Conservation (phyloP, 805 yeast genomes). For the Komagataella phaffii region DNA sequence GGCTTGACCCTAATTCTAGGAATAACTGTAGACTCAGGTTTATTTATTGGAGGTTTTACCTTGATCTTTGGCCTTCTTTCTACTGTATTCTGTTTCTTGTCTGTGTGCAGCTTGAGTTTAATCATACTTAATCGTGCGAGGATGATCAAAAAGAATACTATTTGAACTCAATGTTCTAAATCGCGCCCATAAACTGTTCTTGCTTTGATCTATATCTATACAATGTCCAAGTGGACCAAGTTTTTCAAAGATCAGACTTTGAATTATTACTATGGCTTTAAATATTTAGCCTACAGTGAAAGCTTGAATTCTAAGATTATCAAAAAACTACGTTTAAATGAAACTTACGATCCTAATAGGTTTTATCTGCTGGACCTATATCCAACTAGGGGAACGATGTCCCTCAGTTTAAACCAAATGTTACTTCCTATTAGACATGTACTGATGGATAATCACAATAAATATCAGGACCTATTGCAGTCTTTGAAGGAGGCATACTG, state of each 20-base stretch:
- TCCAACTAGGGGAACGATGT: slow-evolving; percentile 46
- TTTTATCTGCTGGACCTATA: slow-evolving; percentile 46
- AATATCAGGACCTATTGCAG: slow-evolving; percentile 5
- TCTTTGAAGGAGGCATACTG: not conserved
- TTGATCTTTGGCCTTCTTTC: slow-evolving; percentile 7
- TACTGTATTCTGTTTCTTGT: not conserved
- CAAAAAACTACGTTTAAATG: slow-evolving; percentile 28
- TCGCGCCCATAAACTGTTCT: not conserved
- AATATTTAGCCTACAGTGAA: not conserved
- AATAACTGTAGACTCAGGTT: slow-evolving; percentile 11
- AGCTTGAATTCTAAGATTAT: slow-evolving; percentile 16
- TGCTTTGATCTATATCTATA: not conserved
- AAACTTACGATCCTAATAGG: slow-evolving; percentile 18
- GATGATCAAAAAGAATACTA: not conserved
- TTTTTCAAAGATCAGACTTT: not conserved
- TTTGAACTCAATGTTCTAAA: too few species aligned
- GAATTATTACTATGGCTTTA: not conserved
- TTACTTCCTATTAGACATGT: slow-evolving; percentile 53
- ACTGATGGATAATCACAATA: slow-evolving; percentile 38
- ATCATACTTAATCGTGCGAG: not conserved
- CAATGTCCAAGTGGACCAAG: not conserved
- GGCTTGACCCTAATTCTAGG: slow-evolving; percentile 43
- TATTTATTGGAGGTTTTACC: slow-evolving; percentile 11
- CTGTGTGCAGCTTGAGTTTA: not conserved
- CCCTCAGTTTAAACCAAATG: slow-evolving; percentile 46